These are phyloP conservation scores for Xerocomellus chrysenteron DNA, from an alignment of 768 basidiomycete species.

Conservation along the genomic window DNA sequence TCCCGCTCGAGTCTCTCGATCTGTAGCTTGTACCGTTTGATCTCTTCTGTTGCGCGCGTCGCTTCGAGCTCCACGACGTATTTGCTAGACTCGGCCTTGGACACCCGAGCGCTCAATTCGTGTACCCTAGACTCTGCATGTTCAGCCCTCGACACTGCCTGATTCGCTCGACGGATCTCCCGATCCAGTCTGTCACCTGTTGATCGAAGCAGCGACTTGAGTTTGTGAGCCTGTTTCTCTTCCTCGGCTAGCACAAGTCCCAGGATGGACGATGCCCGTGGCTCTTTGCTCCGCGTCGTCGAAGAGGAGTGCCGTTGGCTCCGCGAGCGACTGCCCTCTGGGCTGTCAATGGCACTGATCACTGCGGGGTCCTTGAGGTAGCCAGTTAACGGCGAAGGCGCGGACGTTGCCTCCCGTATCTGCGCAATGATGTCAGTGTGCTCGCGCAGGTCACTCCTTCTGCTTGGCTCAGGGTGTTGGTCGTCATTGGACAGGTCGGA, in stretches of 20 bases:
- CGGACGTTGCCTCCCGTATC: slow-evolving; percentile 44
- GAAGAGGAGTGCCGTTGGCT: slow-evolving; percentile 35
- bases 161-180: slow-evolving; percentile 55
- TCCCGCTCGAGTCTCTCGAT: slow-evolving; percentile 49
- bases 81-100: slow-evolving; percentile 42
- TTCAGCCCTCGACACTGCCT: slow-evolving; percentile 49
- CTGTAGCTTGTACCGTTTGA: slow-evolving; percentile 45
- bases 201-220: slow-evolving; percentile 51
- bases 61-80: slow-evolving; percentile 40
- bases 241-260: slow-evolving; percentile 51
- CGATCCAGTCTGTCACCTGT: slow-evolving; percentile 55
- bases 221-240: slow-evolving; percentile 53
- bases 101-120: slow-evolving; percentile 39
- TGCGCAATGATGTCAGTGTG: slow-evolving; percentile 37
- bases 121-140: slow-evolving; percentile 49
- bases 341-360: slow-evolving; percentile 34
- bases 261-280: slow-evolving; percentile 39
- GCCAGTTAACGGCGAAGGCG: slow-evolving; percentile 44
- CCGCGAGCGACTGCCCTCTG: slow-evolving; percentile 30
- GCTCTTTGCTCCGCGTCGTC: slow-evolving; percentile 40
- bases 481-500: slow-evolving; percentile 17
- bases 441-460: slow-evolving; percentile 3
- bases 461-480: slow-evolving; percentile 8
- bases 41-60: slow-evolving; percentile 45
- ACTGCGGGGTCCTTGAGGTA: slow-evolving; percentile 47